Evolutionary conservation across 2,329 filamentous ascomycete genomes (phyloP).

Genomic region (Xylariales sp.): DNA sequence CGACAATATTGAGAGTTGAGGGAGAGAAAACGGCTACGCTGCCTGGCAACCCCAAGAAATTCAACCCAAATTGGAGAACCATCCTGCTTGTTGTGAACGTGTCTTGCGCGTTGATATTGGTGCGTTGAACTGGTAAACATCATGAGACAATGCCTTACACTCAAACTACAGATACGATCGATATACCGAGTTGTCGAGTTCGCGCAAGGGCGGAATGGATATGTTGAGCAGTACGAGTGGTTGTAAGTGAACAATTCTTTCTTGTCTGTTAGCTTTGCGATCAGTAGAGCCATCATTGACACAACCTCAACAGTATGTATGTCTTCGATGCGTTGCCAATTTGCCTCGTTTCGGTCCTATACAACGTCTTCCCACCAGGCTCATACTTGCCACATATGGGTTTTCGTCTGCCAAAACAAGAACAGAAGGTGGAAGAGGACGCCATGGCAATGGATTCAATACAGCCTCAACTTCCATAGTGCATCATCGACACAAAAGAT

Average conservation of each 20-base stretch:
- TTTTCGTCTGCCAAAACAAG: constrained; percentile 19
- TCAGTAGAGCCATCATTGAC: too few relatives aligned
- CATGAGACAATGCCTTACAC: too few relatives aligned
- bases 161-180: constrained; percentile 26
- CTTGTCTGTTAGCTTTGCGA: too few relatives aligned
- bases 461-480: neutral
- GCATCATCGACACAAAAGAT: too few relatives aligned
- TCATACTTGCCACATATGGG: constrained; percentile 26
- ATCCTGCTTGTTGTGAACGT: too few relatives aligned
- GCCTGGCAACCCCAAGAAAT: constrained; percentile 11
- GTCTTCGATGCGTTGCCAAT: constrained; percentile 28
- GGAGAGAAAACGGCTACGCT: constrained; percentile 27
- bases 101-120: too few relatives aligned
- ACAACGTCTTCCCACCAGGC: constrained; percentile 23
- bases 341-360: constrained; percentile 18
- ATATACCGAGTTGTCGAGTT: constrained; percentile 26
- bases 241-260: constrained; percentile 24
- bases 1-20: constrained; percentile 20
- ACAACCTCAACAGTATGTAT: constrained; percentile 21
- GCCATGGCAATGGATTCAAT: neutral
- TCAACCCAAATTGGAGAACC: constrained; percentile 27
- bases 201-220: constrained; percentile 17
- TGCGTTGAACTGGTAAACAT: too few relatives aligned
- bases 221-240: constrained; percentile 21
- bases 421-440: too few relatives aligned